phyloP scores from a whole-genome alignment of 1,284 basidiomycete species.

The Phellopilus nigrolimitatus region DNA sequence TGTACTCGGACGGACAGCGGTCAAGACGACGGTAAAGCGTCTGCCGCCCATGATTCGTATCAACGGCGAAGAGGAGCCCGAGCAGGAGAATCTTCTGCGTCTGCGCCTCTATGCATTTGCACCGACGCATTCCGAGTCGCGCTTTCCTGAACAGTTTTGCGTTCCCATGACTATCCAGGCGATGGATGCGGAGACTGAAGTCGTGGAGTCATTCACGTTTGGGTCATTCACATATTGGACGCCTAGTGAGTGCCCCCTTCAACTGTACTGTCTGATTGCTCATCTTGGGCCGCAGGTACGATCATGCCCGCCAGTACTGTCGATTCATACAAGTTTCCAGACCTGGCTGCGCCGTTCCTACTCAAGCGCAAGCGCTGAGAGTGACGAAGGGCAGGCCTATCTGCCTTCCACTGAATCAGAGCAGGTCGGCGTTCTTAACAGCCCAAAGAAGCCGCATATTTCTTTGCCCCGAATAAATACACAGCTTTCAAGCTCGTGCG shows the following conservation, averaged over 20 bases:
- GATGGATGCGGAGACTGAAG: conserved; percentile 44
- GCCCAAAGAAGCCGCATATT: conserved; percentile 1
- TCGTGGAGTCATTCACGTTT: conserved; percentile 62
- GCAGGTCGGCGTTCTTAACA: not conserved
- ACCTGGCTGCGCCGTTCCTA: not conserved
- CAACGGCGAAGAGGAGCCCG: not conserved
- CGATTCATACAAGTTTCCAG: not conserved
- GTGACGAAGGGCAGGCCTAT: conserved; percentile 1
- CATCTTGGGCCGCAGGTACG: conserved; percentile 1
- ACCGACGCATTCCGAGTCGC: conserved; percentile 40
- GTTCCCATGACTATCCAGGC: conserved; percentile 60
- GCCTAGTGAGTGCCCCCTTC: conserved; percentile 35
- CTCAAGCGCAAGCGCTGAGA: conserved; percentile 15
- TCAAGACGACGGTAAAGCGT: conserved; percentile 49
- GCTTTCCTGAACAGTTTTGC: conserved; percentile 26
- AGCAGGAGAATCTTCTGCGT: conserved; percentile 17
- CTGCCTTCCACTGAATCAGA: not conserved
- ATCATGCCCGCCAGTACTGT: conserved; percentile 13
- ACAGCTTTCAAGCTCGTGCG: conserved; percentile 12
- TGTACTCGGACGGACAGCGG: conserved; percentile 56
- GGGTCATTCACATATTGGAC: conserved; percentile 67
- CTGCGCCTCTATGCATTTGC: conserved; percentile 59
- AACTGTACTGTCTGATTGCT: not conserved
- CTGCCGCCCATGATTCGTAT: not conserved
- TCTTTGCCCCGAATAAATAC: not conserved